Conservation (phyloP, 164 flowering plant species). For the Cinnamomum chago region DNA sequence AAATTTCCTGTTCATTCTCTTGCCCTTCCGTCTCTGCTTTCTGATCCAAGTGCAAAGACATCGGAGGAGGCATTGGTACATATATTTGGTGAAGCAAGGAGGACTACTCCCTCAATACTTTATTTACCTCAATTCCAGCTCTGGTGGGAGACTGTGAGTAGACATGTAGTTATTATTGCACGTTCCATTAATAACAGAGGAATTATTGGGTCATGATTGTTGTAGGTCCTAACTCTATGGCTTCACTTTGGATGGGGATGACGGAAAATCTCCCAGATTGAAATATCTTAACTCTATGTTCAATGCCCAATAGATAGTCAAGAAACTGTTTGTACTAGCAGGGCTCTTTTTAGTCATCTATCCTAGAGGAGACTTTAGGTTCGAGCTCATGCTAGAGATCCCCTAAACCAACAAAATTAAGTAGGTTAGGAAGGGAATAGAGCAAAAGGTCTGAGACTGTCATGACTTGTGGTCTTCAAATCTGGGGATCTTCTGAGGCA, state of each 20-base stretch:
- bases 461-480: background rate
- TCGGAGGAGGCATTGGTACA: constrained; percentile 99
- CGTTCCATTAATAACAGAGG: background rate
- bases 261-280: background rate
- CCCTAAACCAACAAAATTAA: too few species aligned
- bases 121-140: constrained; percentile 86
- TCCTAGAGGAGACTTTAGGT: too few species aligned
- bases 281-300: background rate
- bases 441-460: background rate
- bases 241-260: background rate
- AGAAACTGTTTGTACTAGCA: too few species aligned
- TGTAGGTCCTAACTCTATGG: background rate
- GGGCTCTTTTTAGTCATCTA: too few species aligned
- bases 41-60: constrained; percentile 99
- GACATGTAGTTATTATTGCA: background rate
- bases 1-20: constrained; percentile 98
- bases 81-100: constrained; percentile 96
- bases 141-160: constrained; percentile 99
- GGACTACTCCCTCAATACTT: constrained; percentile 90
- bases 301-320: too few species aligned
- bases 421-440: background rate
- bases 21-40: constrained; percentile 93
- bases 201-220: background rate
- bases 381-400: too few species aligned
- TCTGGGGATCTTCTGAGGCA: background rate